Base-by-base conservation (phyloP, 2,329 filamentous ascomycete genomes). In the Colletotrichum gloeosporioides region DNA sequence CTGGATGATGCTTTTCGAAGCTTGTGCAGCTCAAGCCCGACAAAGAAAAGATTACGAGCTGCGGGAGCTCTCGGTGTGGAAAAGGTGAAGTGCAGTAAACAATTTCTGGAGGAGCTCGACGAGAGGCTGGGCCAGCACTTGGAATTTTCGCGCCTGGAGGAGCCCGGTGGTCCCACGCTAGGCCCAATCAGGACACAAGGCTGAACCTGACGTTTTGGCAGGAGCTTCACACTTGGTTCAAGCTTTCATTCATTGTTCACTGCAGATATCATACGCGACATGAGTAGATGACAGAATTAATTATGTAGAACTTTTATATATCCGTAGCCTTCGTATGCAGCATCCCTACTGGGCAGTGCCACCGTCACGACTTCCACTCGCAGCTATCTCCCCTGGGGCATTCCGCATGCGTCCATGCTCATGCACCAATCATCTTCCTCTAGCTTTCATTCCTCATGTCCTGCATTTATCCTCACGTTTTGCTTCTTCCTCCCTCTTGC, bases 141-240 rank as follows among this genome's bases (percentile, higher is more conserved):
- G 84, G 82, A 80, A 82, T 84, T 85, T 85, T 85, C 83, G 84
- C 82, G 79, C 79, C 61, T 74, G 77, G 70, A 65, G 71, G 44
- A 53, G 55, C 59, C 59, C 31, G 61, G 70, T 67, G 70, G 64
- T 62, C 16, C 77, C 83, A 81, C 83, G 81, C 84, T 85, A 85
- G 75, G 69, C 84, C 84, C 31, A 69, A 82, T 84, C 79, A 31
- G 78, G 84, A 75, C 68, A 77, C 82, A 84, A 83, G 82, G 81
- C 82, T 84, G 82, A 82, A 77, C 74, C 31, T 69, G 71, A 77
- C 71, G 63, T 71, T 73, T 71, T 36, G 44, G 32, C 36, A 15
- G 15, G 22, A 39, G 53, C 66, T 66, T 66, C 13, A 34, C 29
- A 29, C 7, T n/a, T 1, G n/a, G n/a, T 32, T 61, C 0, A 12